Conservation (phyloP, 2,329 filamentous ascomycete species). For the Cercospora citrullina region DNA sequence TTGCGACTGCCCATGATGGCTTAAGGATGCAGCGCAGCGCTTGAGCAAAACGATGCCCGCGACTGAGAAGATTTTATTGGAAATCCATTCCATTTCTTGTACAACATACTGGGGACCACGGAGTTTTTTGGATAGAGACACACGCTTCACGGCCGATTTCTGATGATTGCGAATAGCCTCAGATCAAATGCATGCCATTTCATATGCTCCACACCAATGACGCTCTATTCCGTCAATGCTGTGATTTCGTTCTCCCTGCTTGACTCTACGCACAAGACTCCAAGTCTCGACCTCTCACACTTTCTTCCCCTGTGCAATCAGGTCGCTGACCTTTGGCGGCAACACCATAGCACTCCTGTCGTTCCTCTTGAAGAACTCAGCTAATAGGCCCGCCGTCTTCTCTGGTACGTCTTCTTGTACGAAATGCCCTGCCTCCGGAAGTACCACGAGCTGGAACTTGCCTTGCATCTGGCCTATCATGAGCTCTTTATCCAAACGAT, state of each 20-base stretch:
- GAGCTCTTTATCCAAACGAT: constrained; percentile 84
- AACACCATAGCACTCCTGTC: constrained; percentile 81
- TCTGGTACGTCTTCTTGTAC: constrained; percentile 93
- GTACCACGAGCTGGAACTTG: constrained; percentile 93
- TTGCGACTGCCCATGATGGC: constrained; percentile 19
- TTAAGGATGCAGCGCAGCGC: background rate
- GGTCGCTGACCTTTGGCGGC: constrained; percentile 76
- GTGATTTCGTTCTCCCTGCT: background rate
- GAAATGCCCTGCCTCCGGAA: constrained; percentile 94
- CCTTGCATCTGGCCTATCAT: constrained; percentile 98
- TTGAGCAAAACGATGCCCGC: background rate
- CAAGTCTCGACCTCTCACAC: constrained; percentile 40
- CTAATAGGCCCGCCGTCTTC: constrained; percentile 79
- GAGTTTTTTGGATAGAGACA: background rate
- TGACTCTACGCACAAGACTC: background rate
- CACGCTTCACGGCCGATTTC: background rate
- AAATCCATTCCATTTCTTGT: background rate
- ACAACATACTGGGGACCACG: background rate
- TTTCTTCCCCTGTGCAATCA: constrained; percentile 53
- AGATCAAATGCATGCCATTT: background rate
- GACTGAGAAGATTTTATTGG: background rate
- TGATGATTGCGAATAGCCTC: background rate
- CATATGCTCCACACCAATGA: background rate
- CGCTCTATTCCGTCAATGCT: background rate
- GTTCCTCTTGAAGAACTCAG: constrained; percentile 90